phyloP scores from a whole-genome alignment of 2,329 filamentous ascomycete genomes.

The Colletotrichum costaricense region DNA sequence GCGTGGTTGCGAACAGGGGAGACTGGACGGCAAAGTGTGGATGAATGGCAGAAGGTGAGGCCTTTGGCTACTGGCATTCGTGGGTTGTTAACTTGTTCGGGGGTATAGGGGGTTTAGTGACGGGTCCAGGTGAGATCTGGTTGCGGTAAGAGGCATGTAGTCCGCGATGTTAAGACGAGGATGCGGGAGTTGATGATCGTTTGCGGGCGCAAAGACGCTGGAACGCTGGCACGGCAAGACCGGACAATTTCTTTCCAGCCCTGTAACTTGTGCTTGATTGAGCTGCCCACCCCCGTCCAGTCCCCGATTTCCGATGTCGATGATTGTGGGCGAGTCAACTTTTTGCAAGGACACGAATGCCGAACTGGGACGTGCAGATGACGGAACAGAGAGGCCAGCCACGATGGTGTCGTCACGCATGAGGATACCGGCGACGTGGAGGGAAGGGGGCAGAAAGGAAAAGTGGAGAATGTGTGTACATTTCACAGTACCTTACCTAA shows the following conservation, averaged over 20 bases:
- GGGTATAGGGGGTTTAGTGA: neutral
- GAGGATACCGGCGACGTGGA: neutral
- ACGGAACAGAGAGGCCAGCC: constrained; percentile 3
- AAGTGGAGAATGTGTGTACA: neutral
- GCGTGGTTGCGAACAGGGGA: constrained; percentile 31
- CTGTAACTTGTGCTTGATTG: neutral
- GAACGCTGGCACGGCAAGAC: neutral
- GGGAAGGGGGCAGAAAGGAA: neutral
- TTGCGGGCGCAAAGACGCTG: constrained; percentile 25
- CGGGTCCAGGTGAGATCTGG: constrained; percentile 22
- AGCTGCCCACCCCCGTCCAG: neutral
- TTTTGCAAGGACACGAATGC: neutral
- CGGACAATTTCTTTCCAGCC: constrained; percentile 7
- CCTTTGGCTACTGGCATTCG: neutral
- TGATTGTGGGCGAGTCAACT: neutral
- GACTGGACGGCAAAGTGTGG: neutral
- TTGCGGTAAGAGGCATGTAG: constrained; percentile 21
- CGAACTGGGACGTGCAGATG: constrained; percentile 1
- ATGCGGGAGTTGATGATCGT: constrained; percentile 11
- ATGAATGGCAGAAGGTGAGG: neutral
- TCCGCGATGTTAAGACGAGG: constrained; percentile 27
- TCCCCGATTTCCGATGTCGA: neutral
- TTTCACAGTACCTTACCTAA: too few species aligned
- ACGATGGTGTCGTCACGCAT: constrained; percentile 15
- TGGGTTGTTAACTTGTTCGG: too few species aligned